A percentile compares a stretch with the other conserved stretches of the same genome.
These are phyloP conservation scores for Aspergillus ruber DNA, from an alignment of 2,329 filamentous ascomycete genomes.

Conservation along the genomic window DNA sequence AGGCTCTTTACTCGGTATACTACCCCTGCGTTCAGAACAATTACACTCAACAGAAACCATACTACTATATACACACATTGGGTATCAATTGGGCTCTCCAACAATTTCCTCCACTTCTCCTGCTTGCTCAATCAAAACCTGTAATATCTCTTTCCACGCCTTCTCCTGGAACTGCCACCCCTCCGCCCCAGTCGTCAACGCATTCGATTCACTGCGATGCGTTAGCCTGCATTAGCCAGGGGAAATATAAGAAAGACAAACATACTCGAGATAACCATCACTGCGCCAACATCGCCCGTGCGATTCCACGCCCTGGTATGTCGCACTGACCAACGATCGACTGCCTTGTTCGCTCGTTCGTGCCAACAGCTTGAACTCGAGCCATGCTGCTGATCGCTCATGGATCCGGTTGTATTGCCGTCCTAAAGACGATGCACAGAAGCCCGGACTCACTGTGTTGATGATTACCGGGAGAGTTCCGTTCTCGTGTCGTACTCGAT, in stretches of 20 bases:
- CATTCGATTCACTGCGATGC: conserved; percentile 24
- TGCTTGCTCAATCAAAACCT: conserved; percentile 22
- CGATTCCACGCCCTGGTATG: conserved; percentile 35
- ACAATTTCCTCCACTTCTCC: conserved; percentile 13
- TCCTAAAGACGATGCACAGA: conserved; percentile 38
- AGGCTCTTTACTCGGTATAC: not conserved
- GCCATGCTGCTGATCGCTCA: conserved; percentile 26
- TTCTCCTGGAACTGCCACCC: conserved; percentile 31
- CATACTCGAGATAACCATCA: conserved; percentile 33
- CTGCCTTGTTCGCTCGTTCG: conserved; percentile 40
- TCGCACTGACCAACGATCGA: conserved; percentile 38
- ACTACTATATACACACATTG: not conserved
- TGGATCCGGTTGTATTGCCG: conserved; percentile 34
- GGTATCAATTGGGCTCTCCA: conserved; percentile 2
- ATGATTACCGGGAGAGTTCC: conserved; percentile 36
- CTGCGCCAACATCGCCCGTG: conserved; percentile 41
- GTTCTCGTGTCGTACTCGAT: conserved; percentile 21
- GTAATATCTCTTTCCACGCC: conserved; percentile 38
- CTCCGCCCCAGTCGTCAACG: conserved; percentile 26
- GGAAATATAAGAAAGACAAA: not conserved
- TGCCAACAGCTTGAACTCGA: conserved; percentile 34
- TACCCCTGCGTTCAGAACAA: not conserved
- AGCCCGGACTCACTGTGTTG: conserved; percentile 41
- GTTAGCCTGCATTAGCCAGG: conserved; percentile 9
- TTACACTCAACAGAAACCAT: too few relatives aligned